These are phyloP conservation scores for Fragilaria crotonensis DNA, from an alignment of 108 stramenopile species.

Conservation along the genomic window DNA sequence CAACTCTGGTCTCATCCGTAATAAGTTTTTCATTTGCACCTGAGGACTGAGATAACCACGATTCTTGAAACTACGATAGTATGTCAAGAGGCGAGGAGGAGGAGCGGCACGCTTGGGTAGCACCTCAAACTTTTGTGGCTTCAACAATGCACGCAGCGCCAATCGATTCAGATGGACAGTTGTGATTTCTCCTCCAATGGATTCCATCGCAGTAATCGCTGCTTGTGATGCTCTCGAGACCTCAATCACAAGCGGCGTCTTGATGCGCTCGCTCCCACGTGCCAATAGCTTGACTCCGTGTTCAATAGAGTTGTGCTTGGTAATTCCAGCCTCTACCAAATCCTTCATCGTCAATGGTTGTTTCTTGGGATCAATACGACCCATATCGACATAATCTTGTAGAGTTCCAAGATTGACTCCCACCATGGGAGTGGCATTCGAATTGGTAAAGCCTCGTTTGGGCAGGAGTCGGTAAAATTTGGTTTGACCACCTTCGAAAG, in stretches of 20 bases:
- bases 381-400: conserved; percentile 92
- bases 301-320: conserved; percentile 60
- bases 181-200: conserved; percentile 90
- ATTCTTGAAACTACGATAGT: conserved; percentile 84
- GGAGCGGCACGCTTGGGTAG: conserved; percentile 90
- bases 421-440: conserved; percentile 57
- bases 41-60: conserved; percentile 93
- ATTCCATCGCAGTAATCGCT: conserved; percentile 91
- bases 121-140: conserved; percentile 85
- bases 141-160: conserved; percentile 84
- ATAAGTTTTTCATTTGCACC: conserved; percentile 73
- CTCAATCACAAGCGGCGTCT: conserved; percentile 75
- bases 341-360: conserved; percentile 84
- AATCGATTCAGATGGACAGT: conserved; percentile 93
- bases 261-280: conserved; percentile 54
- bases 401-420: conserved; percentile 77
- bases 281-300: conserved; percentile 85
- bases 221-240: conserved; percentile 77
- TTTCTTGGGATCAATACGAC: conserved; percentile 59
- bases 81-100: conserved; percentile 87
- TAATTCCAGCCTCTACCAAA: conserved; percentile 79
- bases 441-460: conserved; percentile 96
- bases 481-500: conserved; percentile 99
- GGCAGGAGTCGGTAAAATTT: conserved; percentile 90
- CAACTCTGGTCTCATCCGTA: conserved; percentile 46